Base-by-base conservation (phyloP, 1,139 yeast genomes). In the Zhuliangozyma blackwelliae region DNA sequence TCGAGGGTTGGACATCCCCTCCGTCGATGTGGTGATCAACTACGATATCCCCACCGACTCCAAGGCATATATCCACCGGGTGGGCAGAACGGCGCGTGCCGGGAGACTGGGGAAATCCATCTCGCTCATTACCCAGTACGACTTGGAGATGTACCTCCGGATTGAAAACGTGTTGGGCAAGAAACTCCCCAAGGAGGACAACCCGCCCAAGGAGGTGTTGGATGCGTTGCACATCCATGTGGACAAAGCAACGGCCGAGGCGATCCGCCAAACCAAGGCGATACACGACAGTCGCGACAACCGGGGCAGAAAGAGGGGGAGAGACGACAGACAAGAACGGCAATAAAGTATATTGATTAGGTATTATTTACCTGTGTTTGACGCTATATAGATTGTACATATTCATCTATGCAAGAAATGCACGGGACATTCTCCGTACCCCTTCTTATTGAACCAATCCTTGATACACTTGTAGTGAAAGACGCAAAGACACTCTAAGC, bases 81-180 rank as follows among this genome's bases (percentile, higher is more conserved):
- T 92, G 13, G 98, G 98, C 26, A 82, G 98, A 69, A 92, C 98
- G 22, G 98, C 98, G 2, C 82, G 98, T 61, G 98, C 98, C 0
- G 98, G 99, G 7, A 75, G 95, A 47, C 79, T 95, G 0, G 99
- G 99, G 36, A 87, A 85, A 57, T 88, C 97, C 3, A 74, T 92
- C 27, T 86, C 97, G 5, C 69, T 92, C 40, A 95, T 92, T 22
- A 89, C 97, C 1, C 99, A 92, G 60, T 94, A 92, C 57, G 98
- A 92, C 59, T 71, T 92, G 45, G 97, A 89, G 60, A 66, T 89
- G 53, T 86, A 86, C 54, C 68, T 89, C 48, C 74, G 96, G 53
- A 90, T 92, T 39, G 99, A 92, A 59, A 84, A 82, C 36, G 95
- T 85, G 5, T 76, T 90, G 49, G 86, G 82, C 29, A 82, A 78